phyloP scores from a whole-genome alignment of 2,329 filamentous ascomycete species.

The Hymenoscyphus albidus region DNA sequence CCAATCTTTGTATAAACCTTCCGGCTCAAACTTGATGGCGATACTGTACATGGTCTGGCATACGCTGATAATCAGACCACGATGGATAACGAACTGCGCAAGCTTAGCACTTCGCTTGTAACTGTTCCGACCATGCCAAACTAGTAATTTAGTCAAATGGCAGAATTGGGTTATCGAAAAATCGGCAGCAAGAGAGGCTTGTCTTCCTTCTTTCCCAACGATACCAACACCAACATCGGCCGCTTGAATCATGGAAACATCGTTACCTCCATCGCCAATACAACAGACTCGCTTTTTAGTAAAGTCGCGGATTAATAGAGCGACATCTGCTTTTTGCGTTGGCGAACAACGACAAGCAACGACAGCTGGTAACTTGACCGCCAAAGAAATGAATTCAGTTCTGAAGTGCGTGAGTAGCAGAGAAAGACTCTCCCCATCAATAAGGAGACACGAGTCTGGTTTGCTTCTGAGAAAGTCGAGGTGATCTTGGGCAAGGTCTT shows the following conservation, averaged over 20 bases:
- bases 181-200: constrained; percentile 91
- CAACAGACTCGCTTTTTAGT: constrained; percentile 96
- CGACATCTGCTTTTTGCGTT: constrained; percentile 93
- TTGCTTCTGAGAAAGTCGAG: constrained; percentile 86
- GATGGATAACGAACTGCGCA: constrained; percentile 96
- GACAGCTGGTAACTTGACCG: constrained; percentile 83
- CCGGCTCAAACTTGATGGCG: constrained; percentile 85
- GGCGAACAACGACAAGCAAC: constrained; percentile 96
- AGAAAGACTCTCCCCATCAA: constrained; percentile 87
- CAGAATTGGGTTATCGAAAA: constrained; percentile 96
- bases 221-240: constrained; percentile 97
- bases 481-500: constrained; percentile 80
- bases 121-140: constrained; percentile 96
- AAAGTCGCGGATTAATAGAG: constrained; percentile 80
- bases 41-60: constrained; percentile 98
- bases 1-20: constrained; percentile 95
- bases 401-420: constrained; percentile 81
- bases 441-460: constrained; percentile 80
- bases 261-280: constrained; percentile 96
- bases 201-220: constrained; percentile 93
- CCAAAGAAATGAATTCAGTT: constrained; percentile 79
- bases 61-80: constrained; percentile 89
- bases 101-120: constrained; percentile 96
- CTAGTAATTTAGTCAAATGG: constrained; percentile 91
- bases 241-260: constrained; percentile 98